These are phyloP conservation scores for Ajuga reptans DNA, from an alignment of 305 asterid species.

Conservation along the genomic window DNA sequence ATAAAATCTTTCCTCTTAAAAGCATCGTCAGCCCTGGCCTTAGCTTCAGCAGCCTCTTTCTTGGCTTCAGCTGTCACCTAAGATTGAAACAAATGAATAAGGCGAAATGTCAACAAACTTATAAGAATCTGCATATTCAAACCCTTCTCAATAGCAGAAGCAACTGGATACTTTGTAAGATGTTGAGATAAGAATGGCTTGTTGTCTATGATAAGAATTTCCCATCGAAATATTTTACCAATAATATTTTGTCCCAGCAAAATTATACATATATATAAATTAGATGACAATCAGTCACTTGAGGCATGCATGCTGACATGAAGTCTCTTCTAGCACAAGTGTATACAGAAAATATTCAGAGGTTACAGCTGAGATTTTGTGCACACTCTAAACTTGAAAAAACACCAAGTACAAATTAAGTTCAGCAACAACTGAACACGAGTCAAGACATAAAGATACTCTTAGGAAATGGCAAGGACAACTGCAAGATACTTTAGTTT, in stretches of 20 bases:
- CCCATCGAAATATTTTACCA: not conserved
- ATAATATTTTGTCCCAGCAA: not conserved
- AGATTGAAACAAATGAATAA: slow-evolving; percentile 10
- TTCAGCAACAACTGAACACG: not conserved
- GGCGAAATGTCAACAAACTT: not conserved
- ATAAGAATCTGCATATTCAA: not conserved
- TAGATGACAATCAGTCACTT: not conserved
- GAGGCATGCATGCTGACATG: not conserved
- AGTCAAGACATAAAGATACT: not conserved
- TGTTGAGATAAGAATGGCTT: not conserved
- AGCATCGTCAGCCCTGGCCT: slow-evolving; percentile 74
- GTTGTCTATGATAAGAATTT: not conserved
- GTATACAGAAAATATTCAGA: not conserved
- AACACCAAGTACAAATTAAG: too few species aligned
- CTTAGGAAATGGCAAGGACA: not conserved
- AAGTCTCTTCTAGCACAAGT: not conserved
- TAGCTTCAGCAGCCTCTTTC: slow-evolving; percentile 75
- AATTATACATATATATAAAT: not conserved
- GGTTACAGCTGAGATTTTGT: not conserved
- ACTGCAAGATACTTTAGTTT: not conserved
- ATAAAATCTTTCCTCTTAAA: slow-evolving; percentile 59
- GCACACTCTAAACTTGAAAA: too few species aligned
- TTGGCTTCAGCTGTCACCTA: slow-evolving; percentile 82
- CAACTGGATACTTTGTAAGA: not conserved
- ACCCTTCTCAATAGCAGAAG: slow-evolving; percentile 1